phyloP scores from a whole-genome alignment of 2,329 filamentous ascomycete genomes.

The Thielaviopsis euricoi region DNA sequence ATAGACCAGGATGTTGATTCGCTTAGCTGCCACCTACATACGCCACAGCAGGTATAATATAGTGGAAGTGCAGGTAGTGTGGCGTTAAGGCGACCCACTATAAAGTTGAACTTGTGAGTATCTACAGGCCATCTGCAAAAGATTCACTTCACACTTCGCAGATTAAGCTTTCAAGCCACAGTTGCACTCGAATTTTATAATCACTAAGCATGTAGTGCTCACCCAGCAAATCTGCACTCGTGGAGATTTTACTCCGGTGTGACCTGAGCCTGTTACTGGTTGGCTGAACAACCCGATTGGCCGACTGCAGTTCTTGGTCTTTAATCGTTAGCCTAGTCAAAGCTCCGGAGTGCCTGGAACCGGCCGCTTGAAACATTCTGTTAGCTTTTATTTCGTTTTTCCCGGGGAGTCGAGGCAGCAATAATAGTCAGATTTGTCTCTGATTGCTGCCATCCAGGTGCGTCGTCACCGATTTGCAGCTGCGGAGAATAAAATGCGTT shows the following conservation, averaged over 20 bases:
- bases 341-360: background rate
- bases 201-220: background rate
- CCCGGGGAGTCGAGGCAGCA: background rate
- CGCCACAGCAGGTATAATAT: background rate
- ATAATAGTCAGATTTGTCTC: background rate
- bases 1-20: background rate
- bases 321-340: background rate
- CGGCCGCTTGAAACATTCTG: background rate
- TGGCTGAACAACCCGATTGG: background rate
- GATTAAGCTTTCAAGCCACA: slow-evolving; percentile 6
- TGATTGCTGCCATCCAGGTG: background rate
- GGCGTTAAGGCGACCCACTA: background rate
- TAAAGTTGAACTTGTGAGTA: background rate
- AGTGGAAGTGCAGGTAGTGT: too few species aligned
- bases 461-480: background rate
- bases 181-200: background rate
- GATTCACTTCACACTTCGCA: background rate
- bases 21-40: background rate
- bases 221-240: background rate
- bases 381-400: background rate
- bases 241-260: background rate
- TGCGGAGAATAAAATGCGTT: background rate
- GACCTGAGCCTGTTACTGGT: background rate
- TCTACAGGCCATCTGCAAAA: too few species aligned
- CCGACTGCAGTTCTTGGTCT: background rate